phyloP scores from a whole-genome alignment of 1,284 basidiomycete genomes.

The Uromyces viciae-fabae region DNA sequence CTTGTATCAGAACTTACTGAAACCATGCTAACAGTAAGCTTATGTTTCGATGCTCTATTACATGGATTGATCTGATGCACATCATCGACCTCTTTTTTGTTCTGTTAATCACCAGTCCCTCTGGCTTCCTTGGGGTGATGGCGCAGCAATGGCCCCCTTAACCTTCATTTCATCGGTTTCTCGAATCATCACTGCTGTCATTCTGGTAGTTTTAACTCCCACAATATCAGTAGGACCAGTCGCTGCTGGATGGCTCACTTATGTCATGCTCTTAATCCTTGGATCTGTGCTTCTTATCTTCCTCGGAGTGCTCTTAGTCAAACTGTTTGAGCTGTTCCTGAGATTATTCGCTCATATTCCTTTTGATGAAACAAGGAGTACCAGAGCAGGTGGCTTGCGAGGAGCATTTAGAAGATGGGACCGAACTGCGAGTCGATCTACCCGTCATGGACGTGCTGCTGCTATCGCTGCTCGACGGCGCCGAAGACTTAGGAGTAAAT shows the following conservation, averaged over 20 bases:
- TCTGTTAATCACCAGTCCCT: slow-evolving; percentile 26
- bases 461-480: slow-evolving; percentile 18
- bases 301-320: neutral
- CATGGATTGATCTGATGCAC: neutral
- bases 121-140: slow-evolving; percentile 44
- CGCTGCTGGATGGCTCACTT: slow-evolving; percentile 32
- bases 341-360: slow-evolving; percentile 14
- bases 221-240: slow-evolving; percentile 1
- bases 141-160: slow-evolving; percentile 41
- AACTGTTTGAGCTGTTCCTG: slow-evolving; percentile 21
- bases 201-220: slow-evolving; percentile 36
- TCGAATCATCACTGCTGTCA: slow-evolving; percentile 36
- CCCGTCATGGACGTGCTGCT: slow-evolving; percentile 27
- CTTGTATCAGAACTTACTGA: slow-evolving; percentile 32
- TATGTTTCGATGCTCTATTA: neutral
- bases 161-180: slow-evolving; percentile 33
- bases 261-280: slow-evolving; percentile 30
- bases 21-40: slow-evolving; percentile 35
- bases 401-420: slow-evolving; percentile 34
- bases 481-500: neutral
- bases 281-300: slow-evolving; percentile 4
- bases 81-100: neutral
- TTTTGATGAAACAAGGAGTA: slow-evolving; percentile 36
- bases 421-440: slow-evolving; percentile 12
- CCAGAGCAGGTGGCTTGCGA: slow-evolving; percentile 17